Conservation (phyloP, 495 filamentous ascomycete genomes). For the Penicillium nucicola region DNA sequence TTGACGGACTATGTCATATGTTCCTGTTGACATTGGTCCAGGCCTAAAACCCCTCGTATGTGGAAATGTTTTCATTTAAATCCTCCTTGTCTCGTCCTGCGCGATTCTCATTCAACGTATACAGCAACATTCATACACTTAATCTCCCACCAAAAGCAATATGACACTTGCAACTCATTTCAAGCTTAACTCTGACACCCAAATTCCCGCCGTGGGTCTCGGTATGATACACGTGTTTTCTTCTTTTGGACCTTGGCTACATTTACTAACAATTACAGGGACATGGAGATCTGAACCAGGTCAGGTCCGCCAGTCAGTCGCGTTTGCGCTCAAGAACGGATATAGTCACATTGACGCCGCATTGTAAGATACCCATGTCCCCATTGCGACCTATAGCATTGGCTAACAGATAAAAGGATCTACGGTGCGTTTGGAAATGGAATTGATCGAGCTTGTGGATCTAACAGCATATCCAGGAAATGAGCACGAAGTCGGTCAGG, state of each 20-base stretch:
- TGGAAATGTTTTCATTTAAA: not conserved
- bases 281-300: constrained; percentile 23
- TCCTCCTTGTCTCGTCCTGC: not conserved
- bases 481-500: constrained; percentile 65
- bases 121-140: not conserved
- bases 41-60: not conserved
- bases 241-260: constrained; percentile 46
- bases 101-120: not conserved
- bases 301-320: constrained; percentile 47
- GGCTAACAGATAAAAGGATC: constrained; percentile 22
- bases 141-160: not conserved
- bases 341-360: constrained; percentile 75
- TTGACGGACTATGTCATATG: not conserved
- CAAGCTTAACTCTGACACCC: constrained; percentile 63
- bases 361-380: constrained; percentile 47
- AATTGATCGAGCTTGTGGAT: constrained; percentile 33
- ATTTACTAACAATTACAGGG: constrained; percentile 20
- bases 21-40: not conserved
- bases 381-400: constrained; percentile 11
- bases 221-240: constrained; percentile 44
- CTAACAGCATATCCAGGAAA: constrained; percentile 29
- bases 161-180: constrained; percentile 42
- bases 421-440: constrained; percentile 35
- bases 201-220: constrained; percentile 68
- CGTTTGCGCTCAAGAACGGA: constrained; percentile 62